phyloP scores from a whole-genome alignment of 345 rosid genomes.

The Camelina hispida region DNA sequence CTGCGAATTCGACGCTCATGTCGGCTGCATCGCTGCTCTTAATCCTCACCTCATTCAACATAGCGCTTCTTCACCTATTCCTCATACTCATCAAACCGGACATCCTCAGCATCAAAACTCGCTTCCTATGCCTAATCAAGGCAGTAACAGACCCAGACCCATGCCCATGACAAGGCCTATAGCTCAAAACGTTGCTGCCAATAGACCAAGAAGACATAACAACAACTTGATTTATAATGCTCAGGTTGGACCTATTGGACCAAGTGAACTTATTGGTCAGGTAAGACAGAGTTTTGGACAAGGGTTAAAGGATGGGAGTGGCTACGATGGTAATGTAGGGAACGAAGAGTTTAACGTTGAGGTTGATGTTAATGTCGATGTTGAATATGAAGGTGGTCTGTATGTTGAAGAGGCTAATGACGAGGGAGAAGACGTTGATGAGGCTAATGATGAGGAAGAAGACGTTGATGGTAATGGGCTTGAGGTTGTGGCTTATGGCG shows the following conservation, averaged over 20 bases:
- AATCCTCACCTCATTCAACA: conserved; percentile 42
- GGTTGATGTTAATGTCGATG: conserved; percentile 30
- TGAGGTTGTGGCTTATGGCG: conserved; percentile 30
- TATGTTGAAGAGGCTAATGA: conserved; percentile 22
- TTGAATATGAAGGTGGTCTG: conserved; percentile 29
- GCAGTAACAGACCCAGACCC: conserved; percentile 4
- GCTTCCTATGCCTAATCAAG: conserved; percentile 24
- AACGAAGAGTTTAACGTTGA: conserved; percentile 28
- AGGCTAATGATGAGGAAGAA: conserved; percentile 12
- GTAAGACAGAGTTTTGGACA: conserved; percentile 23
- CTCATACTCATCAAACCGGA: conserved; percentile 5
- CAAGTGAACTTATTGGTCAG: conserved; percentile 3
- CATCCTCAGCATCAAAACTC: conserved; percentile 17
- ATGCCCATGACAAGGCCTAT: conserved; percentile 7
- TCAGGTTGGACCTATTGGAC: background rate
- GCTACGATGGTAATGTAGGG: conserved; percentile 8
- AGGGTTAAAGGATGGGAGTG: conserved; percentile 28
- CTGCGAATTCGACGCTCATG: conserved; percentile 66
- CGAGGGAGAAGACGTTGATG: conserved; percentile 6
- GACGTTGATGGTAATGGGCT: conserved; percentile 1
- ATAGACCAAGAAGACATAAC: conserved; percentile 28
- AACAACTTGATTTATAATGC: conserved; percentile 21
- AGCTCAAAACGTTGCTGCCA: background rate
- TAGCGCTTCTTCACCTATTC: conserved; percentile 36
- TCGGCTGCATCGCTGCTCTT: conserved; percentile 47